phyloP scores from a whole-genome alignment of 2,329 filamentous ascomycete species.

The Periconia sp. region DNA sequence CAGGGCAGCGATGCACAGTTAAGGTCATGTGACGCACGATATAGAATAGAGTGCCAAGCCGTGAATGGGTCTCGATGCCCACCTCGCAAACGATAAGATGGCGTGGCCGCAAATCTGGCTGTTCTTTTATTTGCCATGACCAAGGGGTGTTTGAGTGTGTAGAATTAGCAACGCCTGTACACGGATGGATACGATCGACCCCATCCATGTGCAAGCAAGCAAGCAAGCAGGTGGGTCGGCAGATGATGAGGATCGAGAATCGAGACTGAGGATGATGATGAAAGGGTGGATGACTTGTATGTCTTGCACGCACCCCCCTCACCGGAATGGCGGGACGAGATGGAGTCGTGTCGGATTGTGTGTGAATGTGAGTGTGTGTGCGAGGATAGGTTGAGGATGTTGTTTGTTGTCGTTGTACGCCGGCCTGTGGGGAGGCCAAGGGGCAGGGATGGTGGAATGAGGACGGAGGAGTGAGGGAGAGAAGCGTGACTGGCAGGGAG shows the following conservation, averaged over 20 bases:
- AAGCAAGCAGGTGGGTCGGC: not conserved
- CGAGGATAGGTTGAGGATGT: not conserved
- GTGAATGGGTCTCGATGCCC: too few species aligned
- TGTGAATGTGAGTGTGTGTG: not conserved
- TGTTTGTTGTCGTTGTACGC: slow-evolving; percentile 9
- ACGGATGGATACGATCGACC: too few species aligned
- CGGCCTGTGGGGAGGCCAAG: slow-evolving; percentile 21
- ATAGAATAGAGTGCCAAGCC: too few species aligned
- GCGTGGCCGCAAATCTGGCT: too few species aligned
- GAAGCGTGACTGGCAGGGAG: slow-evolving; percentile 32
- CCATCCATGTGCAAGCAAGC: not conserved
- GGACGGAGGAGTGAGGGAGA: slow-evolving; percentile 13
- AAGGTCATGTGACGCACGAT: slow-evolving; percentile 24
- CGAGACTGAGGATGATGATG: not conserved
- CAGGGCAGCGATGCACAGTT: slow-evolving; percentile 21
- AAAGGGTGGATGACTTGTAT: not conserved
- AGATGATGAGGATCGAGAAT: not conserved
- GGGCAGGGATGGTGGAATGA: slow-evolving; percentile 10
- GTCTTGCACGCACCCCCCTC: not conserved
- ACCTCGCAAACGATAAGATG: too few species aligned
- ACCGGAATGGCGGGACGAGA: not conserved
- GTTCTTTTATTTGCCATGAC: too few species aligned
- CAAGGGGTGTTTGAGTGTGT: too few species aligned
- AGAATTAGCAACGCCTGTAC: too few species aligned
- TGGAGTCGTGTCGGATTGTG: not conserved